phyloP scores from a whole-genome alignment of 225 moss, liverwort and hornwort species.

The Polytrichum formosum region DNA sequence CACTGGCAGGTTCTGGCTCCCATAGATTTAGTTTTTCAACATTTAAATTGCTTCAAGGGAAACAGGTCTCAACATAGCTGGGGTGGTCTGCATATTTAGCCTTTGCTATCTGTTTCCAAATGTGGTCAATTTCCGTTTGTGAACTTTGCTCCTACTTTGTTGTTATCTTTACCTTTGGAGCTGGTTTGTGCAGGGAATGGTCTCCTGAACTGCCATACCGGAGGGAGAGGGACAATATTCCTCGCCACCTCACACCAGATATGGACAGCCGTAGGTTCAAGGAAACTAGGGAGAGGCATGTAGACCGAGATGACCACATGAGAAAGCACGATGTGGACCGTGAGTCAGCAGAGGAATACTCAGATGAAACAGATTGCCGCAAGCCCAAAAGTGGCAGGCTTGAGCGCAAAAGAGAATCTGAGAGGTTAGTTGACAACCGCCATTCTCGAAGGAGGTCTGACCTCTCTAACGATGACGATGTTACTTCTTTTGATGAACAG shows the following conservation, averaged over 20 bases:
- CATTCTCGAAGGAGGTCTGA: conserved; percentile 59
- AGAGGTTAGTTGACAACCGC: conserved; percentile 46
- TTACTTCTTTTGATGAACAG: conserved; percentile 68
- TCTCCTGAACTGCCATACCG: conserved; percentile 67
- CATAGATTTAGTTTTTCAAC: no score
- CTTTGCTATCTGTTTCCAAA: no score
- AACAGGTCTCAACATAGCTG: no score
- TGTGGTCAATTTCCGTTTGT: no score
- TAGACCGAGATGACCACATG: conserved; percentile 45
- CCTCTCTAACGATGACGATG: conserved; percentile 71
- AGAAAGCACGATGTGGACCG: conserved; percentile 72
- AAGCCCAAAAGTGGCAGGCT: conserved; percentile 55
- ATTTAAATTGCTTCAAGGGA: no score
- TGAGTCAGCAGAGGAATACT: conserved; percentile 63
- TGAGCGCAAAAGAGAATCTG: conserved; percentile 56
- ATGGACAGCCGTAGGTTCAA: conserved; percentile 65
- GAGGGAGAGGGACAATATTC: conserved; percentile 69
- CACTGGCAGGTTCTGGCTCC: no score
- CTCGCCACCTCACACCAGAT: conserved; percentile 69
- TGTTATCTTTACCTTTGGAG: not conserved
- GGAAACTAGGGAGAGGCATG: conserved; percentile 65
- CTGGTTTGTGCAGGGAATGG: conserved; percentile 71
- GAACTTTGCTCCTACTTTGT: no score
- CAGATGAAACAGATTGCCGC: conserved; percentile 67
- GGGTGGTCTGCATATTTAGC: no score